Conservation (phyloP, 805 yeast species). For the Komagataella populi region DNA sequence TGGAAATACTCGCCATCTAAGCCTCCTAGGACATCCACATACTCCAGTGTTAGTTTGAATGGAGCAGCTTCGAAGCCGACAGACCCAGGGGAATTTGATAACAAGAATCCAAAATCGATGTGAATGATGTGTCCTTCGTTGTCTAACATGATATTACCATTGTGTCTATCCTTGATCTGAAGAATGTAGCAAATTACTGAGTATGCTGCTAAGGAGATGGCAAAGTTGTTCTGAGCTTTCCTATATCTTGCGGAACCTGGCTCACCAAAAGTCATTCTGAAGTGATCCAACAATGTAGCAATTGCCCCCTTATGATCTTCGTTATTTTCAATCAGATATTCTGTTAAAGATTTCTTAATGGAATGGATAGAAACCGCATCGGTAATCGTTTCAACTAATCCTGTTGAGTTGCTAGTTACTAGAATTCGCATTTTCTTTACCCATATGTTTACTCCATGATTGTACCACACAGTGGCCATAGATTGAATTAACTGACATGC, state of each 20-base stretch:
- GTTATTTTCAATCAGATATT: conserved; percentile 50
- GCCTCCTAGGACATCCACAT: conserved; percentile 83
- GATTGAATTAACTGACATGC: conserved; percentile 90
- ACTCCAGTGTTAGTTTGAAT: conserved; percentile 82
- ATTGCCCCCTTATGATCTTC: conserved; percentile 60
- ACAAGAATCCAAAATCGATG: conserved; percentile 88
- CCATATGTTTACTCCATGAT: conserved; percentile 65
- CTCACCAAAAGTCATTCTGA: conserved; percentile 60
- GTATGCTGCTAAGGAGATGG: conserved; percentile 80
- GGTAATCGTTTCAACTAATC: conserved; percentile 90
- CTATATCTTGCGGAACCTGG: conserved; percentile 38
- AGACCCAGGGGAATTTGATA: conserved; percentile 93
- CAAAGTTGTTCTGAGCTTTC: conserved; percentile 76
- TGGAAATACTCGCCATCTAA: conserved; percentile 43
- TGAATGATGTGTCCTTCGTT: conserved; percentile 90
- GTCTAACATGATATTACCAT: conserved; percentile 95
- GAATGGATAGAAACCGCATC: conserved; percentile 92
- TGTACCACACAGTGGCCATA: conserved; percentile 75
- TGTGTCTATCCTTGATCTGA: conserved; percentile 93
- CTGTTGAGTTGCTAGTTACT: conserved; percentile 82
- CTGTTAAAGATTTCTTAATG: conserved; percentile 82
- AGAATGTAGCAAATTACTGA: conserved; percentile 81
- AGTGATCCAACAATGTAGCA: conserved; percentile 69
- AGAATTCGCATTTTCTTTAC: conserved; percentile 87
- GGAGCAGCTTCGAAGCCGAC: conserved; percentile 98